Conservation (phyloP, 2,329 filamentous ascomycete genomes). For the Mollisia scopiformis region DNA sequence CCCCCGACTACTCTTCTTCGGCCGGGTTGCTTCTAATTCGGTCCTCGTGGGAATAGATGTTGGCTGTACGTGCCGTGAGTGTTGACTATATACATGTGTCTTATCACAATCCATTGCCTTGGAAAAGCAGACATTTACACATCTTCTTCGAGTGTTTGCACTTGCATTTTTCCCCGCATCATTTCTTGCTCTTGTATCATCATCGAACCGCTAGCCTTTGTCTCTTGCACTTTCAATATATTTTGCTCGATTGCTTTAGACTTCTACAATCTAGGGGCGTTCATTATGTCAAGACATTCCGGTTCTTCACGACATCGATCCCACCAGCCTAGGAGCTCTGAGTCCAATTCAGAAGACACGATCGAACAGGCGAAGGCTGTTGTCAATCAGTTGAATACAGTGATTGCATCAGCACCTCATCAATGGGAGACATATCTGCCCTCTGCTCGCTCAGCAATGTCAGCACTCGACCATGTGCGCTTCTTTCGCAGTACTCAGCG, state of each 20-base stretch:
- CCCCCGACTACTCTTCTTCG: slow-evolving; percentile 1
- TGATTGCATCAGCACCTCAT: slow-evolving; percentile 26
- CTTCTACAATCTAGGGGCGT: slow-evolving; percentile 3
- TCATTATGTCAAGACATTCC: slow-evolving; percentile 25
- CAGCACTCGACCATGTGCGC: slow-evolving; percentile 41
- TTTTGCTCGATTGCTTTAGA: slow-evolving; percentile 7
- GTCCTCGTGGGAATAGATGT: not conserved
- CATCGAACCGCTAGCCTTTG: too few relatives aligned
- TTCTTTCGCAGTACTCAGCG: slow-evolving; percentile 41
- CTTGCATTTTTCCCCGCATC: not conserved
- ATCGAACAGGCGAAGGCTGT: slow-evolving; percentile 25
- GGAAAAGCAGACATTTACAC: not conserved
- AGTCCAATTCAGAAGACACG: slow-evolving; percentile 26
- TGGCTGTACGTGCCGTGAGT: not conserved
- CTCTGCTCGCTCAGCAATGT: slow-evolving; percentile 42
- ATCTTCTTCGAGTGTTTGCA: not conserved
- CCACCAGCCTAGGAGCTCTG: slow-evolving; percentile 21
- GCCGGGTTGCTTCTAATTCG: not conserved
- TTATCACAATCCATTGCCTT: not conserved
- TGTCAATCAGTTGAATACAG: slow-evolving; percentile 25
- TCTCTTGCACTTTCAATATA: not conserved
- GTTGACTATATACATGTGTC: slow-evolving; percentile 4
- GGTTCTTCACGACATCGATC: slow-evolving; percentile 27
- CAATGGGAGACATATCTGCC: slow-evolving; percentile 39
- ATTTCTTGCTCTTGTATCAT: not conserved